A percentile compares a stretch with the other conserved stretches of the same genome.
phyloP scores from a whole-genome alignment of 495 filamentous ascomycete species.

The Eremomyces bilateralis region DNA sequence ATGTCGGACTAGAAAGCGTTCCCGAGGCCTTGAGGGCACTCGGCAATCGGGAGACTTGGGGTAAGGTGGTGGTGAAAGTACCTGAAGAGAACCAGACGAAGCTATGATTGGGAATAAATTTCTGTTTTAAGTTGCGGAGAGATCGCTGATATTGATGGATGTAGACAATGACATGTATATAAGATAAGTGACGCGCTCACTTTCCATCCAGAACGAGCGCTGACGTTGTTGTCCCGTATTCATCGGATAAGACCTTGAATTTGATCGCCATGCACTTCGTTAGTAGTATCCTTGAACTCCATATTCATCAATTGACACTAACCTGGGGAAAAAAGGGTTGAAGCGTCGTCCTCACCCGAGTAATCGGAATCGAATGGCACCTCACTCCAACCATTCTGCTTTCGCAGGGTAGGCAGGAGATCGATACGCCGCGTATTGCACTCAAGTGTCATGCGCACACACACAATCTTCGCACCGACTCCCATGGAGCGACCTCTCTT shows the following conservation, averaged over 20 bases:
- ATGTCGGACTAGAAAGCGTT: conserved; percentile 61
- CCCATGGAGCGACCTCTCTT: conserved; percentile 20
- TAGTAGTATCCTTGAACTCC: too few relatives aligned
- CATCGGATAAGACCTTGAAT: too few relatives aligned
- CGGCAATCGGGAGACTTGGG: conserved; percentile 71
- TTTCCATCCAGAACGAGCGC: too few relatives aligned
- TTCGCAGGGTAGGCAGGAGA: conserved; percentile 20
- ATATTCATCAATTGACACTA: conserved; percentile 23
- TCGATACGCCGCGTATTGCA: conserved; percentile 93
- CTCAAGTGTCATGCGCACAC: conserved; percentile 57
- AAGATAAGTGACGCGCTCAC: too few relatives aligned
- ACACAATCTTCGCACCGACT: conserved; percentile 27
- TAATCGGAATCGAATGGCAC: conserved; percentile 99
- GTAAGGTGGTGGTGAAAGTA: conserved; percentile 83
- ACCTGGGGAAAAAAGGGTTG: conserved; percentile 35
- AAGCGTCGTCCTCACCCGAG: conserved; percentile 73
- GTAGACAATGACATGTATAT: too few relatives aligned
- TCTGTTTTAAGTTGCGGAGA: too few relatives aligned
- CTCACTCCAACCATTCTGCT: conserved; percentile 16
- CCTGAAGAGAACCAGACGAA: conserved; percentile 41
- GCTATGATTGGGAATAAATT: too few relatives aligned
- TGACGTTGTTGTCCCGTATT: too few relatives aligned
- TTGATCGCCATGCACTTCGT: too few relatives aligned
- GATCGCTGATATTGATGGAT: too few relatives aligned
- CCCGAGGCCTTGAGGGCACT: conserved; percentile 55